Evolutionary conservation across 78 protist genomes (phyloP).

Genomic region (Polysphondylium violaceum): DNA sequence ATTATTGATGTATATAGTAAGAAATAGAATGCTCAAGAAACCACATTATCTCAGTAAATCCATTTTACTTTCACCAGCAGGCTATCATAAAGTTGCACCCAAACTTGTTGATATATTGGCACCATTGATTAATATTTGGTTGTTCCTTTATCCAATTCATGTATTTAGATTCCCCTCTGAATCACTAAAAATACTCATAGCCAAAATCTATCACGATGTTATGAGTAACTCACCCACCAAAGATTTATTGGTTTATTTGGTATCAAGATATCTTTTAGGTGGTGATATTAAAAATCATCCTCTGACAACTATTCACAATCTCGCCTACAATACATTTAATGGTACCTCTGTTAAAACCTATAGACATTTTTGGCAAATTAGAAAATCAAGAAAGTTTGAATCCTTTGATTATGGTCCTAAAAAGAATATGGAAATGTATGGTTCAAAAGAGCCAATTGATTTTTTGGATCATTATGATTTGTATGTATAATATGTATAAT

Average conservation of each 20-base stretch:
- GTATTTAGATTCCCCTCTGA: conserved; percentile 63
- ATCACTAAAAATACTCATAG: conserved; percentile 10
- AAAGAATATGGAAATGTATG: conserved; percentile 51
- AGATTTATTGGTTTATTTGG: conserved; percentile 39
- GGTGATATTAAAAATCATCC: conserved; percentile 72
- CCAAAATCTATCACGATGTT: conserved; percentile 67
- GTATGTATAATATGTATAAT: neutral
- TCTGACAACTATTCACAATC: conserved; percentile 42
- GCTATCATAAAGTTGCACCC: conserved; percentile 62
- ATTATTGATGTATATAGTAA: conserved; percentile 63
- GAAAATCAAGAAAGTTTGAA: conserved; percentile 60
- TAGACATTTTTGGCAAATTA: conserved; percentile 75
- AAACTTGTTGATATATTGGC: conserved; percentile 47
- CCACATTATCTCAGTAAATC: conserved; percentile 54
- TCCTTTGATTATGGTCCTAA: conserved; percentile 70
- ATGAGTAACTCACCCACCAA: conserved; percentile 68
- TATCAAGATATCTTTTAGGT: conserved; percentile 49
- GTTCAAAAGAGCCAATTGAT: conserved; percentile 52
- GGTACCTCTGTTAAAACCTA: conserved; percentile 59
- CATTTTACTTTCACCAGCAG: conserved; percentile 72
- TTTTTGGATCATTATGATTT: conserved; percentile 55
- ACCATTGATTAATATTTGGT: conserved; percentile 57
- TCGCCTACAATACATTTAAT: conserved; percentile 70
- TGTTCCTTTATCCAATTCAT: conserved; percentile 42
- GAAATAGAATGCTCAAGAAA: conserved; percentile 29